Percentiles rank a stretch among this genome's conserved stretches.
These are phyloP conservation scores for Trypanosoma cruzi DNA, from an alignment of 208 protist species.

Conservation along the genomic window DNA sequence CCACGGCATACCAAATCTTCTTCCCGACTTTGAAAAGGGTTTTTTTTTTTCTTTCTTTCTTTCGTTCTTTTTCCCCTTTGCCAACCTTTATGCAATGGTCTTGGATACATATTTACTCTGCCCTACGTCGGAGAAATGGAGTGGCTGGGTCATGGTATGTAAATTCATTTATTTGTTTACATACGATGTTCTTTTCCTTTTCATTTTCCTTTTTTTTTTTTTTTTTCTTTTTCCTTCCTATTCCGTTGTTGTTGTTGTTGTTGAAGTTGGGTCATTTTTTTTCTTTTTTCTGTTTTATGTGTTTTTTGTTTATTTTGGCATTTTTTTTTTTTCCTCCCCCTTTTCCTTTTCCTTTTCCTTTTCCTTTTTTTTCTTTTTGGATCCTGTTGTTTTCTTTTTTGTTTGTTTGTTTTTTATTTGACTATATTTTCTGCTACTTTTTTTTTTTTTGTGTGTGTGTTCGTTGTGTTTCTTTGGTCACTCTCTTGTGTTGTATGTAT, in stretches of 20 bases:
- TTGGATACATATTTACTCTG: neutral
- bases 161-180: neutral
- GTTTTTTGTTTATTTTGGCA: slow-evolving; percentile 20
- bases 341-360: slow-evolving; percentile 25
- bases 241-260: too few species aligned
- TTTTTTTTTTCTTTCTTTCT: slow-evolving; percentile 19
- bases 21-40: neutral
- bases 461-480: neutral
- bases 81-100: neutral
- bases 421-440: neutral
- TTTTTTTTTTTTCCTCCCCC: slow-evolving; percentile 33
- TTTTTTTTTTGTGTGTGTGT: neutral
- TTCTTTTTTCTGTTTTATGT: slow-evolving; percentile 2
- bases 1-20: neutral
- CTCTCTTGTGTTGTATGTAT: too few species aligned
- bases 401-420: slow-evolving; percentile 18
- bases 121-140: too few species aligned
- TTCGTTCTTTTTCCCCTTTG: slow-evolving; percentile 5
- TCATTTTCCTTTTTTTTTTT: slow-evolving; percentile 1
- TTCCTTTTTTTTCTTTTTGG: neutral
- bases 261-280: too few species aligned
- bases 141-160: too few species aligned
- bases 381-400: neutral
- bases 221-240: neutral
- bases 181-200: slow-evolving; percentile 1